Percentiles rank a stretch among this genome's conserved stretches.
These are phyloP conservation scores for Aspergillus tubingensis DNA, from an alignment of 2,329 filamentous ascomycete species.

Conservation along the genomic window DNA sequence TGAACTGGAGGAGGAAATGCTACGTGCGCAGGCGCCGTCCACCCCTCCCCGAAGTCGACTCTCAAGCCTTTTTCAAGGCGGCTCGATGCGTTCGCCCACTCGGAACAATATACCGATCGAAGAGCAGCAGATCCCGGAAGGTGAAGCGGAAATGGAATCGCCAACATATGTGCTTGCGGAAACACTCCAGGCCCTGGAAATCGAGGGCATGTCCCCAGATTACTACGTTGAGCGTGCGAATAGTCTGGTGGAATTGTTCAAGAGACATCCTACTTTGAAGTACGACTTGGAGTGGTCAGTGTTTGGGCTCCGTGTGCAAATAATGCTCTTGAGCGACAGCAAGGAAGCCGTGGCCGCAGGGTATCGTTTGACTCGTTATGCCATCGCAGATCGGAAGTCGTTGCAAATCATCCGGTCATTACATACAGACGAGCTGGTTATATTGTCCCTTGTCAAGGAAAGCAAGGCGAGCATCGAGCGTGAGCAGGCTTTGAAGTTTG, in stretches of 20 bases:
- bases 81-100: slow-evolving; percentile 56
- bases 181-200: slow-evolving; percentile 84
- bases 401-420: slow-evolving; percentile 82
- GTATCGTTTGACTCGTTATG: slow-evolving; percentile 89
- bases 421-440: slow-evolving; percentile 90
- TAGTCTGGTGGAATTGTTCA: slow-evolving; percentile 93
- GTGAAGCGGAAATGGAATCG: slow-evolving; percentile 72
- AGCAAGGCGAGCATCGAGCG: slow-evolving; percentile 95
- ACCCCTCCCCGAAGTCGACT: slow-evolving; percentile 54
- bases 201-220: slow-evolving; percentile 83
- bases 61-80: slow-evolving; percentile 60
- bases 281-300: slow-evolving; percentile 96
- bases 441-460: slow-evolving; percentile 90
- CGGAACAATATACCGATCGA: slow-evolving; percentile 41
- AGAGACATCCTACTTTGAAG: slow-evolving; percentile 86
- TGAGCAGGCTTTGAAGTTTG: slow-evolving; percentile 95
- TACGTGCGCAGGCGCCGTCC: slow-evolving; percentile 58
- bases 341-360: slow-evolving; percentile 93
- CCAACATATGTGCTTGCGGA: slow-evolving; percentile 90
- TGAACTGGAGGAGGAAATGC: slow-evolving; percentile 62
- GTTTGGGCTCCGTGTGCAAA: slow-evolving; percentile 90
- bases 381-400: slow-evolving; percentile 88
- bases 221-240: slow-evolving; percentile 96
- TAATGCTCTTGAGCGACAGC: slow-evolving; percentile 93
- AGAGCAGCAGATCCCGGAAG: slow-evolving; percentile 51